A percentile compares a stretch with the other conserved stretches of the same genome.
Evolutionary conservation across 306 rosid genomes (phyloP).

Genomic region (Begonia loranthoides): DNA sequence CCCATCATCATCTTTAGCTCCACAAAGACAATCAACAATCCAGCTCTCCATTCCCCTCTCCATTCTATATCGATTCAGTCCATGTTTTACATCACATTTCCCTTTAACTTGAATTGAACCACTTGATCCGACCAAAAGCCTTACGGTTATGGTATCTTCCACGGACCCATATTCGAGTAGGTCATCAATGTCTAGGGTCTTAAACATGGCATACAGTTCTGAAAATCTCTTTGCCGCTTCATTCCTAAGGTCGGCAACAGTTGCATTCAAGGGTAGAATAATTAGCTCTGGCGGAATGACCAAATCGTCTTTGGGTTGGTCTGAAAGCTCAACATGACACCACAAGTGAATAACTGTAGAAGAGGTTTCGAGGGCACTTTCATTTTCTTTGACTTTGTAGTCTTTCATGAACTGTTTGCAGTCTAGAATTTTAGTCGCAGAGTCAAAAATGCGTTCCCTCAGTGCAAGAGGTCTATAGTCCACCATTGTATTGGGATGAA

Average conservation of each 20-base stretch:
- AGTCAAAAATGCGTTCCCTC: slow-evolving; percentile 39
- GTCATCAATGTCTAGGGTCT: slow-evolving; percentile 63
- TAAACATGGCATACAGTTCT: slow-evolving; percentile 63
- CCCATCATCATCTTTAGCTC: slow-evolving; percentile 91
- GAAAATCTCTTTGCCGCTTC: slow-evolving; percentile 72
- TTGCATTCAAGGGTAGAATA: slow-evolving; percentile 44
- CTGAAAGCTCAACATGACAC: slow-evolving; percentile 50
- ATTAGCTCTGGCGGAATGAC: slow-evolving; percentile 54
- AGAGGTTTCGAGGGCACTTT: slow-evolving; percentile 5
- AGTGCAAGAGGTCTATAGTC: slow-evolving; percentile 34
- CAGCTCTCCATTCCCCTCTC: slow-evolving; percentile 90
- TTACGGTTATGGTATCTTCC: slow-evolving; percentile 59
- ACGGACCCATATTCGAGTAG: slow-evolving; percentile 47
- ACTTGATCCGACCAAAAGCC: slow-evolving; percentile 39
- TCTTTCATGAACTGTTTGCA: slow-evolving; percentile 93
- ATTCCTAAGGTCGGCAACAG: slow-evolving; percentile 49
- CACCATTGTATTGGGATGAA: slow-evolving; percentile 61
- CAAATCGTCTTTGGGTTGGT: slow-evolving; percentile 39
- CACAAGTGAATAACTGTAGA: slow-evolving; percentile 23
- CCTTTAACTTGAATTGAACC: slow-evolving; percentile 45
- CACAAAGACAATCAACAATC: slow-evolving; percentile 91
- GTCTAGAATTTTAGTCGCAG: slow-evolving; percentile 74
- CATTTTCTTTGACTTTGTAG: slow-evolving; percentile 32
- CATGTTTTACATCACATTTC: slow-evolving; percentile 50
- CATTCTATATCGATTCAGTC: slow-evolving; percentile 61